Evolutionary conservation across 192 early-diverging fungal genomes (phyloP).

Genomic region (Obelidium mucronatum): DNA sequence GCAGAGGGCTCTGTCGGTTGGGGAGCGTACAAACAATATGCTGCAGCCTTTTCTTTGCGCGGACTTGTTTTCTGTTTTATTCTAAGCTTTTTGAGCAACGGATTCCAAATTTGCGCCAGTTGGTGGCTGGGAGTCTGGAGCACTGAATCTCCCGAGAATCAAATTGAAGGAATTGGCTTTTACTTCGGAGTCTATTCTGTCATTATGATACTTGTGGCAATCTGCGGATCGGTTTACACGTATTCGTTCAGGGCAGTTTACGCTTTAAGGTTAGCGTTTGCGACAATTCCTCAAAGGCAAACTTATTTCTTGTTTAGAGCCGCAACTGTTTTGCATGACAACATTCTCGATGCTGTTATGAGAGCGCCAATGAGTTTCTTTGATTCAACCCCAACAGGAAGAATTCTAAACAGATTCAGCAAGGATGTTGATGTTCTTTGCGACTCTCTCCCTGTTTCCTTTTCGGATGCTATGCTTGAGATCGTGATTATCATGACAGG

Average conservation of each 20-base stretch:
- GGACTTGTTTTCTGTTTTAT: slow-evolving; percentile 19
- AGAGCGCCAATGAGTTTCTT: slow-evolving; percentile 84
- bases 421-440: slow-evolving; percentile 40
- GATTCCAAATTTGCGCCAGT: slow-evolving; percentile 1
- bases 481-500: slow-evolving; percentile 20
- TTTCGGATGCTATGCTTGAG: slow-evolving; percentile 29
- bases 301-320: slow-evolving; percentile 26
- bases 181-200: slow-evolving; percentile 29
- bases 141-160: not conserved
- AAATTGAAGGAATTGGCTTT: not conserved
- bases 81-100: slow-evolving; percentile 21
- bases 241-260: slow-evolving; percentile 22
- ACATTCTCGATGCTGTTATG: slow-evolving; percentile 28
- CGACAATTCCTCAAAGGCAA: not conserved
- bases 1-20: slow-evolving; percentile 21
- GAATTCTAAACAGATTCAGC: slow-evolving; percentile 62
- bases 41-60: slow-evolving; percentile 12
- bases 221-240: slow-evolving; percentile 9
- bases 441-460: slow-evolving; percentile 20
- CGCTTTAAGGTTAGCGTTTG: slow-evolving; percentile 17
- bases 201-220: not conserved
- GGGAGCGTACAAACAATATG: slow-evolving; percentile 27
- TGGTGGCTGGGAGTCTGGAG: slow-evolving; percentile 37
- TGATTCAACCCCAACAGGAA: slow-evolving; percentile 88
- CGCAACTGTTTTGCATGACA: slow-evolving; percentile 25